Conservation (phyloP, 345 rosid genomes). For the Sisymbrium altissimum region DNA sequence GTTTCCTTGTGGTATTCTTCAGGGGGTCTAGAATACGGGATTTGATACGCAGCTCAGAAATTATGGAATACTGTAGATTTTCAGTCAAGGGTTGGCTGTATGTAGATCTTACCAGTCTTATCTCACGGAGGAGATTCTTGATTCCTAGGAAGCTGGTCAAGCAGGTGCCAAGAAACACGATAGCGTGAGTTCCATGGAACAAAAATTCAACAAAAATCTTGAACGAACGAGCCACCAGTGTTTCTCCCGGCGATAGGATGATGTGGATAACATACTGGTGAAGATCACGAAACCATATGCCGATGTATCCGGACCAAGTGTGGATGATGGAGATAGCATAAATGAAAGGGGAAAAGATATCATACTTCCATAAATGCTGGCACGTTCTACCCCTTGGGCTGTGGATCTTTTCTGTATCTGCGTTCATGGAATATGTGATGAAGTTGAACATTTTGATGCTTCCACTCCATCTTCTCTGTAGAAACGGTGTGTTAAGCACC, state of each 20-base stretch:
- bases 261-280: background rate
- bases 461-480: background rate
- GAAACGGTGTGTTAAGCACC: background rate
- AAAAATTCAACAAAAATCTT: background rate
- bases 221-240: background rate
- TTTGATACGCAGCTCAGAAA: background rate
- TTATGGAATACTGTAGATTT: background rate
- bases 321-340: background rate
- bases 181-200: background rate
- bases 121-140: background rate
- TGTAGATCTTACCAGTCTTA: conserved; percentile 4
- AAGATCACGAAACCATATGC: background rate
- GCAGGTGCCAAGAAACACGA: background rate
- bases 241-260: background rate
- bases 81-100: background rate
- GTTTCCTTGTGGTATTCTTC: background rate
- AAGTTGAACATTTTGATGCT: conserved; percentile 6
- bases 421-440: conserved; percentile 1
- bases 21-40: background rate
- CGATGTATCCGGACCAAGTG: background rate
- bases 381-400: background rate
- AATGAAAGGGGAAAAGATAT: background rate
- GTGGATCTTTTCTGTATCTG: background rate
- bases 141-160: background rate
- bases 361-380: background rate